Evolutionary conservation across 352 stramenopile species (phyloP).

Genomic region (Phytophthora cryptogea): DNA sequence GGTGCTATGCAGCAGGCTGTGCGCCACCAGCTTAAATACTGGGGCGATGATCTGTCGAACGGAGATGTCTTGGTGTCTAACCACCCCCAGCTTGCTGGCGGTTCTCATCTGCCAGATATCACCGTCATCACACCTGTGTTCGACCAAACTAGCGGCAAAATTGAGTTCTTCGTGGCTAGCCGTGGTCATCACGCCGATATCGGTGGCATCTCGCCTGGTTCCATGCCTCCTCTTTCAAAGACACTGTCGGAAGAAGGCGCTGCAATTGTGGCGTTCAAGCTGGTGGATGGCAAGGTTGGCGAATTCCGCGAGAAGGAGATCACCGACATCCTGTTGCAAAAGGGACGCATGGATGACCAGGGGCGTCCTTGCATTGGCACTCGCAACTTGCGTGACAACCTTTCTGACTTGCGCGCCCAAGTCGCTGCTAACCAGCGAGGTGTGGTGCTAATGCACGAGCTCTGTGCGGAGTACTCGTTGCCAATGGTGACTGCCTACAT

Average conservation of each 20-base stretch:
- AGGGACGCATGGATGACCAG: conserved; percentile 80
- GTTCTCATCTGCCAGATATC: conserved; percentile 98
- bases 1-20: conserved; percentile 99
- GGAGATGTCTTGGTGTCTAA: conserved; percentile 99
- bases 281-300: conserved; percentile 93
- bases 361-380: conserved; percentile 91
- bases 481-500: conserved; percentile 98
- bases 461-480: conserved; percentile 96
- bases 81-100: conserved; percentile 98
- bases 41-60: conserved; percentile 91
- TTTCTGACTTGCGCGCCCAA: conserved; percentile 97
- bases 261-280: conserved; percentile 99
- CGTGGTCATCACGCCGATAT: conserved; percentile 98
- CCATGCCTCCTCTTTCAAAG: conserved; percentile 96
- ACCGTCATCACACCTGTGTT: conserved; percentile 99
- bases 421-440: conserved; percentile 98
- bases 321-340: conserved; percentile 94
- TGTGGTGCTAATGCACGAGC: conserved; percentile 94
- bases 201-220: conserved; percentile 95
- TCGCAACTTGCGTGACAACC: conserved; percentile 97
- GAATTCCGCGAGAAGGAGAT: conserved; percentile 98
- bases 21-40: conserved; percentile 92
- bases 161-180: conserved; percentile 99
- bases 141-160: conserved; percentile 83
- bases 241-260: conserved; percentile 97